Percentiles rank a stretch among this genome's conserved stretches.
Evolutionary conservation across 2,329 filamentous ascomycete genomes (phyloP).

Genomic region (Immersiporthe knoxdaviesiana): DNA sequence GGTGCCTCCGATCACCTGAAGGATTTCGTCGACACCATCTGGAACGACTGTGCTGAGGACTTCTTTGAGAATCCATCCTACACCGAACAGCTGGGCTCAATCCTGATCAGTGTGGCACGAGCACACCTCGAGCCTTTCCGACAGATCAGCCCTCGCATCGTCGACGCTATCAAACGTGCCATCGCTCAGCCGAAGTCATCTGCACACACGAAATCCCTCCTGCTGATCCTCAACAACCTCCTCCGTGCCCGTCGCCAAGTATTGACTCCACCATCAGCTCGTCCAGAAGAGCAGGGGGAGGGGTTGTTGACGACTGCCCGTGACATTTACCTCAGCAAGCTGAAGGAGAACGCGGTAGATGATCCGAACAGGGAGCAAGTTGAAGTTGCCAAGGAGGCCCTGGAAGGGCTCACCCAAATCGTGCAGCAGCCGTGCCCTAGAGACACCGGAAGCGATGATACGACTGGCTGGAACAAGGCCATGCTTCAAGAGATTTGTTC

Average conservation of each 20-base stretch:
- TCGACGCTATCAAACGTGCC: slow-evolving; percentile 53
- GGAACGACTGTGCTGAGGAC: slow-evolving; percentile 58
- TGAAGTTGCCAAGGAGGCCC: slow-evolving; percentile 48
- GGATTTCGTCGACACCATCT: slow-evolving; percentile 52
- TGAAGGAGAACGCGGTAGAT: slow-evolving; percentile 39
- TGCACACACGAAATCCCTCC: slow-evolving; percentile 54
- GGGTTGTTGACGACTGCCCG: slow-evolving; percentile 42
- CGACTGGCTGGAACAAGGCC: slow-evolving; percentile 7
- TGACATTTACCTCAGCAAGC: slow-evolving; percentile 46
- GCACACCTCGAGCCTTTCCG: slow-evolving; percentile 55
- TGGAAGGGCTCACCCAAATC: slow-evolving; percentile 51
- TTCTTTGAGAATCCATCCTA: slow-evolving; percentile 55
- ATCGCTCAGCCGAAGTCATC: slow-evolving; percentile 54
- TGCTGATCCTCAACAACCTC: slow-evolving; percentile 55
- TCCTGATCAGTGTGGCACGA: slow-evolving; percentile 27
- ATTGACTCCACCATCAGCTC: slow-evolving; percentile 19
- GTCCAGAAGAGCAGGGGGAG: slow-evolving; percentile 6
- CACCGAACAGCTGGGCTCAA: slow-evolving; percentile 46
- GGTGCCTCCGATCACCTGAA: slow-evolving; percentile 42
- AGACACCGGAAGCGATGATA: slow-evolving; percentile 20
- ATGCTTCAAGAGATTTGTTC: slow-evolving; percentile 32
- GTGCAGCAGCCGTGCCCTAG: slow-evolving; percentile 44
- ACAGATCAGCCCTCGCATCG: slow-evolving; percentile 49
- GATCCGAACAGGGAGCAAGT: slow-evolving; percentile 42
- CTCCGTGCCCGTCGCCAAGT: slow-evolving; percentile 36